Conservation (phyloP, 345 rosid genomes). For the Lepidium didymum region DNA sequence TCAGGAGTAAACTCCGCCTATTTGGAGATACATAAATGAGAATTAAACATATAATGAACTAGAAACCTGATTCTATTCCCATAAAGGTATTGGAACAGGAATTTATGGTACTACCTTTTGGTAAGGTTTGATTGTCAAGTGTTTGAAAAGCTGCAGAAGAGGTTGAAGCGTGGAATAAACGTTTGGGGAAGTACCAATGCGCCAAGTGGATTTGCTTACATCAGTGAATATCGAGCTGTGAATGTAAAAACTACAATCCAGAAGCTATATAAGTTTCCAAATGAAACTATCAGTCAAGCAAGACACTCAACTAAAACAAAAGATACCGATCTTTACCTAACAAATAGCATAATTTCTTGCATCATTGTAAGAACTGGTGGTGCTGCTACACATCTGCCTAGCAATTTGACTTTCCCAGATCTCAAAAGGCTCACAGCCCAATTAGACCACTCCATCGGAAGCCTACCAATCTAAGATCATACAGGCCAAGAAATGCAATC, state of each 20-base stretch:
- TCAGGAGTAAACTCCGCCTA: conserved; percentile 47
- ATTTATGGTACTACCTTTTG: conserved; percentile 26
- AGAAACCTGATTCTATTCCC: not conserved
- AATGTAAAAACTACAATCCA: conserved; percentile 40
- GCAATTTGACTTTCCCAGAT: conserved; percentile 39
- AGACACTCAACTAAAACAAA: not conserved
- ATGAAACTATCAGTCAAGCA: not conserved
- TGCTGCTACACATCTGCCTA: conserved; percentile 42
- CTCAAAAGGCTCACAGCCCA: conserved; percentile 39
- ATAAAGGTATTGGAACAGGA: not conserved
- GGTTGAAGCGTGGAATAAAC: conserved; percentile 40
- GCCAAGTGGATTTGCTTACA: conserved; percentile 39
- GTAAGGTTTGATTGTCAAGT: conserved; percentile 40
- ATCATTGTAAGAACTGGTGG: conserved; percentile 36
- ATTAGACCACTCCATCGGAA: conserved; percentile 54
- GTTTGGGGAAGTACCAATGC: conserved; percentile 35
- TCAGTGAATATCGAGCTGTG: conserved; percentile 41
- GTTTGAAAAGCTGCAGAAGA: conserved; percentile 37
- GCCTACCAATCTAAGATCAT: conserved; percentile 44
- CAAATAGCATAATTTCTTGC: conserved; percentile 48
- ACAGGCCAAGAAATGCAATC: not conserved
- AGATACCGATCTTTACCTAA: conserved; percentile 15
- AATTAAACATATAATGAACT: not conserved
- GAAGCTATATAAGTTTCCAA: conserved; percentile 7
- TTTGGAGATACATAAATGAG: conserved; percentile 1